Base-by-base conservation (phyloP, 768 basidiomycete genomes). In the Trichaptum fuscoviolaceum region DNA sequence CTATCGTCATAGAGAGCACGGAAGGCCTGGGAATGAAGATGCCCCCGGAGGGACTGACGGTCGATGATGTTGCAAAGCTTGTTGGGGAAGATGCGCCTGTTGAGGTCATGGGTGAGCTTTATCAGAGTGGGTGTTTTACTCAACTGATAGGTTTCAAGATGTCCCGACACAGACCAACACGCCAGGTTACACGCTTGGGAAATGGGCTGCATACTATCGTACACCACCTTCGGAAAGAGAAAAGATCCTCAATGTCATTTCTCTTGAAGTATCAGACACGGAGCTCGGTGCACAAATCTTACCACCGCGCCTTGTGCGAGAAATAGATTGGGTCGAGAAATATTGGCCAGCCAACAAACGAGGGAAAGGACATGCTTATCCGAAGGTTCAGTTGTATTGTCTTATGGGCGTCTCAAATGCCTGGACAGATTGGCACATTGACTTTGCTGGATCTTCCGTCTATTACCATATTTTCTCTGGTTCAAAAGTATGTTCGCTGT, bases 351-450 rank as follows among this genome's bases (percentile, higher is more conserved):
- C 82, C 66, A 87, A 86, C 61, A 90, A 87, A 75, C 74, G 81
- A 67, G 87, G 87, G 42, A 86, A 86, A 70, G 87, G 89, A 0
- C 84, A 92, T 66, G 72, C 83, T 63, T 95, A 91, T 73, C 96
- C 96, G 7, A 96, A 96, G 73, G 96, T 99, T 1, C 95, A 96
- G 73, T 76, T 96, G 63, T 99, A 99, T 75, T 98, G 96, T 73
- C 80, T 61, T 66, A 99, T 99, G 97, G 93, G 94, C 35, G 95
- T 96, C 24, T 89, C 87, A 8, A 85, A 87, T 25, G 93, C 94
- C 34, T 98, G 96, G 94, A 99, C 96, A 68, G 96, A 98, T 73
- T 98, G 96, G 97, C 96, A 99, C 73, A 82, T 99, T 67, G 97
- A 99, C 78, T 98, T 99, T 74, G 96, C 96, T 24, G 97, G 95